These are phyloP conservation scores for Novymonas esmeraldas DNA, from an alignment of 208 protist genomes.

Conservation along the genomic window DNA sequence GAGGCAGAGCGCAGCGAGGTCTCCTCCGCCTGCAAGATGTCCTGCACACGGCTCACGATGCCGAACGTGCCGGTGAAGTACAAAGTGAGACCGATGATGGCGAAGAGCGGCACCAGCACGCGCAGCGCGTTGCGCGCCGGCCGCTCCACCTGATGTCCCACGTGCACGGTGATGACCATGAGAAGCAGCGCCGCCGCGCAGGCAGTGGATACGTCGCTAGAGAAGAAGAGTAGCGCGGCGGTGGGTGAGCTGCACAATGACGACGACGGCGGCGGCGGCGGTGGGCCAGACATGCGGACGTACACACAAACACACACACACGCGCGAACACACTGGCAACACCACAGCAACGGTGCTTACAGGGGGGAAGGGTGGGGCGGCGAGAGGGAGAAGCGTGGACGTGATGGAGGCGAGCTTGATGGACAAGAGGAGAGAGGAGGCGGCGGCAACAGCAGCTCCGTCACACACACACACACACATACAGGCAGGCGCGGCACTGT, in stretches of 20 bases:
- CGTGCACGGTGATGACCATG: slow-evolving; percentile 32
- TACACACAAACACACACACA: neutral
- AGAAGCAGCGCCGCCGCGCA: neutral
- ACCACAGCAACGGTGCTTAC: neutral
- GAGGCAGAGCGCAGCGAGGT: slow-evolving; percentile 44
- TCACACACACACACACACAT: too few species aligned
- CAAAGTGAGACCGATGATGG: slow-evolving; percentile 31
- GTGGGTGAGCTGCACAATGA: neutral
- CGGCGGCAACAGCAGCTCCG: too few species aligned
- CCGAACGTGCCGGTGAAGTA: slow-evolving; percentile 46
- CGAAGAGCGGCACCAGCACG: slow-evolving; percentile 27
- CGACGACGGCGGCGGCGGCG: neutral
- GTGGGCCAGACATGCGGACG: neutral
- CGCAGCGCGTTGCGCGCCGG: slow-evolving; percentile 7
- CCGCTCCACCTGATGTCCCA: slow-evolving; percentile 18
- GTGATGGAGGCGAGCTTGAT: too few species aligned
- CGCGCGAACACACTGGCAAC: too few species aligned
- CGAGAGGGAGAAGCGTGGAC: too few species aligned
- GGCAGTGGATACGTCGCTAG: neutral
- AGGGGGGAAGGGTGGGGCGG: too few species aligned
- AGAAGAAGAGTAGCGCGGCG: neutral
- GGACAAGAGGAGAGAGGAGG: too few species aligned
- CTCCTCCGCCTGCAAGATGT: slow-evolving; percentile 23
- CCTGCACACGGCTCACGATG: slow-evolving; percentile 29
- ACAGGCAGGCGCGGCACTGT: too few species aligned